phyloP scores from a whole-genome alignment of 768 basidiomycete genomes.

The Hericium erinaceus region DNA sequence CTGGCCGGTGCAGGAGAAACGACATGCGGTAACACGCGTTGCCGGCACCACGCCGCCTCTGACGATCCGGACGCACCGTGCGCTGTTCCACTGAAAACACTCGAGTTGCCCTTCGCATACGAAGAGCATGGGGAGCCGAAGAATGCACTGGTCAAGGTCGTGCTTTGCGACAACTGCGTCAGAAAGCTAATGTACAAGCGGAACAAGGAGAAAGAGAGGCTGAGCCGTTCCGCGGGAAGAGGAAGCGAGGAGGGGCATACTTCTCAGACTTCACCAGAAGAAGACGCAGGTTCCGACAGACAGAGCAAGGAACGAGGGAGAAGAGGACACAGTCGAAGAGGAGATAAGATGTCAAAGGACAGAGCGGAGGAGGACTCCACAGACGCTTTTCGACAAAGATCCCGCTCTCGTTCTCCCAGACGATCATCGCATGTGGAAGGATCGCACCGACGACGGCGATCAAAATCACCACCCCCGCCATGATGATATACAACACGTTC shows the following conservation, averaged over 20 bases:
- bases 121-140: slow-evolving; percentile 67
- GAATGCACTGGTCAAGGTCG: slow-evolving; percentile 84
- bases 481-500: neutral
- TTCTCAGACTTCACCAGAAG: neutral
- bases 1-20: slow-evolving; percentile 77
- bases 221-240: neutral
- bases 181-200: slow-evolving; percentile 86
- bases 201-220: slow-evolving; percentile 46
- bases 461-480: neutral
- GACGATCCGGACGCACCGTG: slow-evolving; percentile 16
- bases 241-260: neutral
- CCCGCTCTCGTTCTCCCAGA: slow-evolving; percentile 13
- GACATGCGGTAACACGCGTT: slow-evolving; percentile 86
- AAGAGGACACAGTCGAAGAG: neutral
- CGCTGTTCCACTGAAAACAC: slow-evolving; percentile 43
- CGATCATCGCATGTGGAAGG: neutral
- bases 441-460: slow-evolving; percentile 2
- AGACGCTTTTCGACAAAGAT: neutral
- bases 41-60: slow-evolving; percentile 40
- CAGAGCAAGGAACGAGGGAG: neutral
- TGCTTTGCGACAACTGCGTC: slow-evolving; percentile 69
- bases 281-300: neutral
- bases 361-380: neutral
- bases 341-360: neutral
- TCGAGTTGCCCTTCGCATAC: slow-evolving; percentile 89